Conservation (phyloP, 257 asterid species). For the Solanum okadae region DNA sequence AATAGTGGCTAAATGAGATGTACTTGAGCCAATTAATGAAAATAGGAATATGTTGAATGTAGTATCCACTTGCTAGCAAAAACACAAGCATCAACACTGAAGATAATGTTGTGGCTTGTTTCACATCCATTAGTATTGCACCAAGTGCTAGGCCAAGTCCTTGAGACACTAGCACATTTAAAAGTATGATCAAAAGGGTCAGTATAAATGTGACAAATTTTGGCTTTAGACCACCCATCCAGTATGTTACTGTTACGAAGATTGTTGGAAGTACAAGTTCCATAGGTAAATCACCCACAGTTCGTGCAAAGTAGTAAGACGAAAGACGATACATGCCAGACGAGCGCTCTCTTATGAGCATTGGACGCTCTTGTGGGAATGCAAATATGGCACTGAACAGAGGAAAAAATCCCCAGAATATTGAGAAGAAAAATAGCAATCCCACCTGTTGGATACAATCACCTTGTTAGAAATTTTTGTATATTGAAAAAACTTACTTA, state of each 20-base stretch:
- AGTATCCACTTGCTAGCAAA: conserved; percentile 65
- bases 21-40: conserved; percentile 69
- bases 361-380: conserved; percentile 65
- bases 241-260: conserved; percentile 51
- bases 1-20: conserved; percentile 57
- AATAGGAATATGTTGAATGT: conserved; percentile 62
- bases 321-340: conserved; percentile 83
- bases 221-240: conserved; percentile 88
- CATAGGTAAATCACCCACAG: conserved; percentile 71
- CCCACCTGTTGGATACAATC: conserved; percentile 48
- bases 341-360: conserved; percentile 51
- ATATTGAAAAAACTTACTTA: background rate
- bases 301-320: conserved; percentile 64
- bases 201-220: conserved; percentile 35
- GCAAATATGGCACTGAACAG: conserved; percentile 59
- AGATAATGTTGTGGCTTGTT: conserved; percentile 54
- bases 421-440: conserved; percentile 72
- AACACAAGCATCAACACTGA: conserved; percentile 73
- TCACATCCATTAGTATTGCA: conserved; percentile 67
- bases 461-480: background rate
- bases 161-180: conserved; percentile 71
- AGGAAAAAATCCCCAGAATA: conserved; percentile 87
- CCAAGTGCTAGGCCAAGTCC: conserved; percentile 88
- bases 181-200: conserved; percentile 50
- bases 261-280: conserved; percentile 78